phyloP scores from a whole-genome alignment of 2,329 filamentous ascomycete genomes.

The Acarospora socialis region DNA sequence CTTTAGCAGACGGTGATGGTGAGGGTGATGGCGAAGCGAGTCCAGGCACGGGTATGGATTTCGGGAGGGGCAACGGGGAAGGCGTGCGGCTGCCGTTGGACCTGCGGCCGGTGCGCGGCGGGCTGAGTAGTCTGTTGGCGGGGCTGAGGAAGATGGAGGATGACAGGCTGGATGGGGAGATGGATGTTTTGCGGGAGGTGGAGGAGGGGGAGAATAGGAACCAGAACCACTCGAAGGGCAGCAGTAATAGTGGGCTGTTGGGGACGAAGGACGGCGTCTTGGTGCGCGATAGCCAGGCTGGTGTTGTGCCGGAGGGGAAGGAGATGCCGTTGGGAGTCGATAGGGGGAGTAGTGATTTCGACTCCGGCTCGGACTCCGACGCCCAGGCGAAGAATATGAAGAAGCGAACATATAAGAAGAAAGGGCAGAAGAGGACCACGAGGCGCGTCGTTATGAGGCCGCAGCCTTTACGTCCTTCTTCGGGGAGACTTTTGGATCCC shows the following conservation, averaged over 20 bases:
- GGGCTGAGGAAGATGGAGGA: conserved; percentile 11
- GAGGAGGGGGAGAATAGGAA: conserved; percentile 22
- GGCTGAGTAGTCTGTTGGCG: conserved; percentile 14
- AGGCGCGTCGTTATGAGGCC: conserved; percentile 30
- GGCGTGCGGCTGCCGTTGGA: no score
- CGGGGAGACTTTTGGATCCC: no score
- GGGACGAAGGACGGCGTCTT: conserved; percentile 12
- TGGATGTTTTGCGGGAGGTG: conserved; percentile 24
- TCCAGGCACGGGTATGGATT: no score
- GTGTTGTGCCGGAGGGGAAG: neutral
- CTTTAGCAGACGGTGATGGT: no score
- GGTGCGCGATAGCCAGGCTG: conserved; percentile 25
- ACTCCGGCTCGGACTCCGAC: no score
- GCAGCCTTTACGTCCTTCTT: no score
- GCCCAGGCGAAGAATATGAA: conserved; percentile 2
- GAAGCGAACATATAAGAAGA: conserved; percentile 28
- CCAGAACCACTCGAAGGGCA: neutral
- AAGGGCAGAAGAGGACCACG: conserved; percentile 35
- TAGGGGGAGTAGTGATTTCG: conserved; percentile 7
- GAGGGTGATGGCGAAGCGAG: no score
- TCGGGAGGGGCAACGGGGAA: no score
- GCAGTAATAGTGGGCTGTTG: neutral
- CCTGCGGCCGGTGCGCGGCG: conserved; percentile 25
- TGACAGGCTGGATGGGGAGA: conserved; percentile 10
- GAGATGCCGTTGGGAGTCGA: conserved; percentile 13